A percentile compares a stretch with the other conserved stretches of the same genome.
phyloP scores from a whole-genome alignment of 768 basidiomycete species.

The Boletus huronensis region DNA sequence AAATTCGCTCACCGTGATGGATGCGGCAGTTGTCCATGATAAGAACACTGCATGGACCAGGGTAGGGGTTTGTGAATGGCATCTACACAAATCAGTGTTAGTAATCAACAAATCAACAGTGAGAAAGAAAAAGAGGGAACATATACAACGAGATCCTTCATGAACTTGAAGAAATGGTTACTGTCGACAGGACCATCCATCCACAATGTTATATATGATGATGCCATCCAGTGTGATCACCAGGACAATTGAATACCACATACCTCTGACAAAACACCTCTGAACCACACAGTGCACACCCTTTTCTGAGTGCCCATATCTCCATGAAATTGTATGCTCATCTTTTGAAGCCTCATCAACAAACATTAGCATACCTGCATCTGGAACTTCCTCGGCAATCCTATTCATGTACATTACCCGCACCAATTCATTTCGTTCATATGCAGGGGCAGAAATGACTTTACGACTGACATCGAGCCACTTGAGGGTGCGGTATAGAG shows the following conservation, averaged over 20 bases:
- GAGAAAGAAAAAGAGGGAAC: too few relatives aligned
- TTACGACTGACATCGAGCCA: neutral
- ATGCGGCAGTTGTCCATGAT: too few relatives aligned
- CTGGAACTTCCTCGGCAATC: slow-evolving; percentile 9
- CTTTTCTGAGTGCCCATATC: neutral
- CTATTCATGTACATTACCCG: slow-evolving; percentile 8
- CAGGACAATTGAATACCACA: slow-evolving; percentile 14
- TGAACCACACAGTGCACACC: neutral
- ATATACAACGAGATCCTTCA: slow-evolving; percentile 6
- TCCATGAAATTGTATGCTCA: neutral
- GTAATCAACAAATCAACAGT: too few relatives aligned
- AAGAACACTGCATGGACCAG: too few relatives aligned
- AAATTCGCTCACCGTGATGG: too few relatives aligned
- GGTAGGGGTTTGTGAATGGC: too few relatives aligned
- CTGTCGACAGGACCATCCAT: slow-evolving; percentile 12
- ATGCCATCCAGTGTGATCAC: slow-evolving; percentile 18
- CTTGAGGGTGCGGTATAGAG: neutral
- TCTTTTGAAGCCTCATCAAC: slow-evolving; percentile 21
- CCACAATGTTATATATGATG: slow-evolving; percentile 15
- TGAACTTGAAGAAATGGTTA: slow-evolving; percentile 7
- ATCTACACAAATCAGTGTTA: too few relatives aligned
- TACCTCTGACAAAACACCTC: neutral
- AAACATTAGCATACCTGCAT: slow-evolving; percentile 25
- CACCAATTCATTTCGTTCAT: slow-evolving; percentile 10
- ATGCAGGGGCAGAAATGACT: neutral